Percentiles rank a stretch among this genome's conserved stretches.
Evolutionary conservation across 257 asterid species (phyloP).

Genomic region (Capsicum baccatum): DNA sequence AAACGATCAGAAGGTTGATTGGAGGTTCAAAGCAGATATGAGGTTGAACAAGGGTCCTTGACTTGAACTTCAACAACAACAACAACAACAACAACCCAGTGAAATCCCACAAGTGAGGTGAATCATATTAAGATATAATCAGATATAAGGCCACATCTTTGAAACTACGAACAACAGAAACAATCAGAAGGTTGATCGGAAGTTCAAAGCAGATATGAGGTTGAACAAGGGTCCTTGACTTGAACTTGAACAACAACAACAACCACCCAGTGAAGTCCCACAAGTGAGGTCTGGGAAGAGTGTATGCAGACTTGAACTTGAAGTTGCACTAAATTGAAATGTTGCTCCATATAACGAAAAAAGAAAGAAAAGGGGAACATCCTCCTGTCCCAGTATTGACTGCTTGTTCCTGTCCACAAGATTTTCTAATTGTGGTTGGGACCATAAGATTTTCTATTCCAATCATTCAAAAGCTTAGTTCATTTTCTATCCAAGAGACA

Average conservation of each 20-base stretch:
- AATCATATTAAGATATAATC: conserved; percentile 13
- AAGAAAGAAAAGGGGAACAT: neutral
- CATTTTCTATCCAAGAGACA: neutral
- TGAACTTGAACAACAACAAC: no score
- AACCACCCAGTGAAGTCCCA: no score
- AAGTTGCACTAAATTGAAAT: neutral
- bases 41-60: neutral
- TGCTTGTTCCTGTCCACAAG: neutral
- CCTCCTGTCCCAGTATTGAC: neutral
- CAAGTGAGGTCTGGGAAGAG: no score
- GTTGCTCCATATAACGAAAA: neutral
- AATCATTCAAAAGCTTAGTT: neutral
- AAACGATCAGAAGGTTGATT: conserved; percentile 9
- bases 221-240: neutral
- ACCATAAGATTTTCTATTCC: neutral
- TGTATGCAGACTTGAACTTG: neutral
- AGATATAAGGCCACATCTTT: conserved; percentile 6
- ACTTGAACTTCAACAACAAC: no score
- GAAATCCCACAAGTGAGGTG: no score
- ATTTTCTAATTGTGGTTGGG: neutral
- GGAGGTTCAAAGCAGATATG: conserved; percentile 2
- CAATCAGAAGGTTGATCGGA: conserved; percentile 4
- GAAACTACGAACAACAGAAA: neutral
- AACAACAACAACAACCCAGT: no score
- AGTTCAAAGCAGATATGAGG: conserved; percentile 16